Base-by-base conservation (phyloP, 805 yeast species). In the Starmerella cellae region DNA sequence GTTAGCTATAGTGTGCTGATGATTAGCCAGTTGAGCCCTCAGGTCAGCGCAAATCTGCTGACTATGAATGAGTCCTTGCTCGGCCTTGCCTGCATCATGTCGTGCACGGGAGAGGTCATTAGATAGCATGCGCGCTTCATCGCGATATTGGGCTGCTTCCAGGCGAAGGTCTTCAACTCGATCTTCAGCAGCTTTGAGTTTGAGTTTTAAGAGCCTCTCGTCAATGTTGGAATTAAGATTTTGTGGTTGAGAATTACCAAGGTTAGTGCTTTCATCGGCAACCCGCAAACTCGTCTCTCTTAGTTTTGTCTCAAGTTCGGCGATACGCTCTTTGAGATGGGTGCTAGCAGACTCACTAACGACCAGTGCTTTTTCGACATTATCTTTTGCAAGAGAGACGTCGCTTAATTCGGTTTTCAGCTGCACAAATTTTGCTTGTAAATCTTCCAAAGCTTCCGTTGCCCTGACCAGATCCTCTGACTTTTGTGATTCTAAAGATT, bases 121-220 rank as follows among this genome's bases (percentile, higher is more conserved):
- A 9, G 18, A 6, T 8, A 33, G 30, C 9, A 11, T 9, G n/a
- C 23, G 16, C 5, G 10, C 39, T 35, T 56, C 60, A 38, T 56
- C 61, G 19, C 52, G 50, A 1, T 52, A 41, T 37, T 47, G 50
- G 22, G 56, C 54, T 41, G 46, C 48, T 38, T 60, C 60, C 17
- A 41, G 52, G 19, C 62, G 63, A 30, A 58, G 59, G n/a, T 59
- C 57, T 28, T 53, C 54, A 19, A 52, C 50, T n/a, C 57, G 50
- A 34, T 41, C 53, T 40, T 50, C 51, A 37, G 51, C 57, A 5
- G 37, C 45, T 13, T 38, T 48, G 30, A 48, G 45, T 35, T 49
- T 58, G n/a, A 30, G 43, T 20, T 55, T 46, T 50, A 51, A 10
- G 44, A 35, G 29, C 6, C 26, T n/a, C 16, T 35, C 35, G 8